Evolutionary conservation across 768 basidiomycete species (phyloP), one percentile per base, ranked within the genome.

Genomic region (Boletellus ananas): DNA sequence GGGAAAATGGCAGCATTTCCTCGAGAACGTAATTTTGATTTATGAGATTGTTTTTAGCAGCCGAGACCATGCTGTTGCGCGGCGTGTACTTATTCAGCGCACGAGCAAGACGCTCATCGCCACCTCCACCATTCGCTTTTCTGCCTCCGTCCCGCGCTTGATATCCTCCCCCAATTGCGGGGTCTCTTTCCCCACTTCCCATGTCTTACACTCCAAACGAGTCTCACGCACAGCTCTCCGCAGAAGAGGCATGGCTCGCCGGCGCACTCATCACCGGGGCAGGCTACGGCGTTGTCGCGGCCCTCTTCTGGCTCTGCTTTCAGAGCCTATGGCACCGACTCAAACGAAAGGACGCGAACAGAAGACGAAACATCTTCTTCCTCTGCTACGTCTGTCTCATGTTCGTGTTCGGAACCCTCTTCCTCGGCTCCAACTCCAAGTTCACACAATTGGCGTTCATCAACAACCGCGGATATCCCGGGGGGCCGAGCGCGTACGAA

Each of bases 401-500:
- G 34, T 66, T 66, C 33, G 23, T 45, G 6, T 35, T 63, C 16
- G 65, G 66, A 8, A 50, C 66, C 29, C 56, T 68, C 21, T 59
- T 56, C 21, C 29, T 68, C 6, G 55, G 37, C 21, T 66, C 66
- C 45, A 68, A 57, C 39, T 61, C 64, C 2, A 13, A 54, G 33
- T 68, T 66, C 43, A 66, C 64, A 0, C 65, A 66, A 29, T 12
- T 68, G 40, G 65, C 65, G 16, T 66, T 68, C 34, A 60, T 66
- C 36, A 56, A 66, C 7, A 11, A 68, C 33, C 59, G 66, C 3
- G 57, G 60, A 12, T 66, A 37, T 36, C 45, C 65, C 0, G 66
- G 64, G 11, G 65, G 65, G 18, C 61, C 59, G 45, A 54, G 66
- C 51, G 45, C 21, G 31, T 63, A 49, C 7, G 58, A 60, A 17